These are phyloP conservation scores for Otatea glauca DNA, from an alignment of 176 grass and related monocot genomes.

Conservation along the genomic window DNA sequence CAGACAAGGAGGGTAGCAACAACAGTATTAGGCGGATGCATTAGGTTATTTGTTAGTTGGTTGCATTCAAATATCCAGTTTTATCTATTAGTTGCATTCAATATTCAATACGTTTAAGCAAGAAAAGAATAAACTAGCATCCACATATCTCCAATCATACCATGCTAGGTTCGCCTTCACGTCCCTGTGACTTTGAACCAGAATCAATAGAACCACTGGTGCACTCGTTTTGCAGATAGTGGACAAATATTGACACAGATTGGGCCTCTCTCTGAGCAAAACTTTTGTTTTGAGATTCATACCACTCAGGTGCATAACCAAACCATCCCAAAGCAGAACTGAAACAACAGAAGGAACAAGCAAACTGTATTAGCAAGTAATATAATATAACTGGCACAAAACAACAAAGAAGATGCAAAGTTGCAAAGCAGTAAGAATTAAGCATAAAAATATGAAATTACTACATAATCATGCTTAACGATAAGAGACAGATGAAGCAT, in stretches of 20 bases:
- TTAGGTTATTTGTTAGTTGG: conserved; percentile 35
- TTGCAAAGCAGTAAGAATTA: conserved; percentile 1
- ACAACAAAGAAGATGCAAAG: conserved; percentile 27
- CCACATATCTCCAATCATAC: conserved; percentile 53
- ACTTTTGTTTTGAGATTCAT: conserved; percentile 91
- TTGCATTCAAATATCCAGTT: conserved; percentile 15
- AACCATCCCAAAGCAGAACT: conserved; percentile 99
- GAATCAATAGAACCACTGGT: conserved; percentile 53
- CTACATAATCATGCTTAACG: conserved; percentile 16
- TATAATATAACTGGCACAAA: conserved; percentile 27
- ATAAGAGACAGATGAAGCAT: conserved; percentile 24
- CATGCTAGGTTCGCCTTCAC: conserved; percentile 72
- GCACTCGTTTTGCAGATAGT: conserved; percentile 78
- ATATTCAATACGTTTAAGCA: conserved; percentile 28
- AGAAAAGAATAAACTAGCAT: conserved; percentile 28
- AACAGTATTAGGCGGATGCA: conserved; percentile 12
- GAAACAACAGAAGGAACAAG: conserved; percentile 38
- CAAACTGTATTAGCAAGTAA: conserved; percentile 41
- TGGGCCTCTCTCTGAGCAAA: conserved; percentile 93
- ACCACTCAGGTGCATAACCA: conserved; percentile 89
- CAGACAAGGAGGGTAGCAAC: neutral
- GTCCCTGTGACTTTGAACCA: conserved; percentile 62
- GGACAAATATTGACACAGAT: conserved; percentile 94
- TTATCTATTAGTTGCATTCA: conserved; percentile 15
- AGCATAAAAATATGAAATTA: conserved; percentile 14